Conservation (phyloP, 805 yeast genomes). For the Ogataea corticis region DNA sequence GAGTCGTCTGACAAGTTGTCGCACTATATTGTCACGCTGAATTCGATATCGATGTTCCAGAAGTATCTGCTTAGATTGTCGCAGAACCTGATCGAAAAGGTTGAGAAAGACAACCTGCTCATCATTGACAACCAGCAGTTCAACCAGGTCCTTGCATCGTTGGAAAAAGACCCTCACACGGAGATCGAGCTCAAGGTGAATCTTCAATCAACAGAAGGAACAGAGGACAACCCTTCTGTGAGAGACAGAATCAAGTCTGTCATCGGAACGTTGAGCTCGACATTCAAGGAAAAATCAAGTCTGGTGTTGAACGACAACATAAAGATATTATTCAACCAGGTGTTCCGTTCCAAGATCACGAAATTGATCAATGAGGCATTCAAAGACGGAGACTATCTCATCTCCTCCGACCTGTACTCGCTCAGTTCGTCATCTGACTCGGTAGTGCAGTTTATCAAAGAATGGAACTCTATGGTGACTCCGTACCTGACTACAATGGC, state of each 20-base stretch:
- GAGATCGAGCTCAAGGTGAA: conserved; percentile 24
- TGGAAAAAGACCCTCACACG: conserved; percentile 21
- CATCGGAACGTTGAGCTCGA: conserved; percentile 21
- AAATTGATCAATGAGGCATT: conserved; percentile 39
- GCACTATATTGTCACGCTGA: conserved; percentile 65
- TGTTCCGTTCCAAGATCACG: conserved; percentile 37
- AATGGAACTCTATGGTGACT: conserved; percentile 63
- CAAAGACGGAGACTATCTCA: conserved; percentile 40
- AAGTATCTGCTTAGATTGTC: conserved; percentile 57
- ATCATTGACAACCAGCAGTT: conserved; percentile 35
- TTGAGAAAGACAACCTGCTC: conserved; percentile 30
- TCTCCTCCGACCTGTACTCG: conserved; percentile 24
- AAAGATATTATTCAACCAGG: conserved; percentile 39
- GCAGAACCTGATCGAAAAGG: conserved; percentile 37
- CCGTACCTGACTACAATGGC: conserved; percentile 53
- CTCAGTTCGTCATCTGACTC: conserved; percentile 25
- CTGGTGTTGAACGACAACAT: conserved; percentile 46
- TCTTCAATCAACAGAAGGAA: conserved; percentile 14
- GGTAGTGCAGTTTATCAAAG: conserved; percentile 50
- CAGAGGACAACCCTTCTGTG: conserved; percentile 23
- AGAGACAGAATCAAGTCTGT: conserved; percentile 25
- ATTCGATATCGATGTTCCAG: conserved; percentile 67
- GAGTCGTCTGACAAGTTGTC: conserved; percentile 50
- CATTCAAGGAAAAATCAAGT: conserved; percentile 31
- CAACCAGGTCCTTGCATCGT: conserved; percentile 21